A percentile compares a stretch with the other conserved stretches of the same genome.
Conservation (phyloP, 441 rosid genomes). For the Erodium trifolium region DNA sequence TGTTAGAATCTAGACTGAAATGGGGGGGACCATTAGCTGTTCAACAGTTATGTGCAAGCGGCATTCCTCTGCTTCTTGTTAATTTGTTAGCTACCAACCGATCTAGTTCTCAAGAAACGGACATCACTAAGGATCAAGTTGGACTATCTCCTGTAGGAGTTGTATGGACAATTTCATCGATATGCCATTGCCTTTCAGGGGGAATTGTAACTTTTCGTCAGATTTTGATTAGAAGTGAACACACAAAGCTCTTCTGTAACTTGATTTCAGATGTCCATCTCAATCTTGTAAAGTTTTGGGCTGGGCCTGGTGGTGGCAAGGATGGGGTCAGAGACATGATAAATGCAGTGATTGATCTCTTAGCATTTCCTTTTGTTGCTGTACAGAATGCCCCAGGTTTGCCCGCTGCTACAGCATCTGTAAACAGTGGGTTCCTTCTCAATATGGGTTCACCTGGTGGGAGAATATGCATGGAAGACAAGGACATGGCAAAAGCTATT, state of each 20-base stretch:
- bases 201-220: slow-evolving; percentile 71
- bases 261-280: slow-evolving; percentile 70
- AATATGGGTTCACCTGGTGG: slow-evolving; percentile 82
- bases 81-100: slow-evolving; percentile 46
- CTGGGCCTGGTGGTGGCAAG: slow-evolving; percentile 89
- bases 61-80: slow-evolving; percentile 69
- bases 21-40: slow-evolving; percentile 86
- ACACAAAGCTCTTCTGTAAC: slow-evolving; percentile 44
- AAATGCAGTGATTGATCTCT: slow-evolving; percentile 68
- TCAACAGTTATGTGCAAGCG: slow-evolving; percentile 79
- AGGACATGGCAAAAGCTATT: slow-evolving; percentile 60
- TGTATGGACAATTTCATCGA: slow-evolving; percentile 75
- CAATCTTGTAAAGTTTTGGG: slow-evolving; percentile 78
- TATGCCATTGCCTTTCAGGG: slow-evolving; percentile 76
- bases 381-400: slow-evolving; percentile 69
- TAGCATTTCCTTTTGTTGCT: slow-evolving; percentile 92
- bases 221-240: slow-evolving; percentile 56
- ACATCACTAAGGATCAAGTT: slow-evolving; percentile 30
- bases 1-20: slow-evolving; percentile 73
- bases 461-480: slow-evolving; percentile 71
- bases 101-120: slow-evolving; percentile 34
- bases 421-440: slow-evolving; percentile 88
- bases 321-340: slow-evolving; percentile 75
- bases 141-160: slow-evolving; percentile 85
- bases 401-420: slow-evolving; percentile 80